phyloP scores from a whole-genome alignment of 1,284 basidiomycete species.

The Bjerkandera adusta region DNA sequence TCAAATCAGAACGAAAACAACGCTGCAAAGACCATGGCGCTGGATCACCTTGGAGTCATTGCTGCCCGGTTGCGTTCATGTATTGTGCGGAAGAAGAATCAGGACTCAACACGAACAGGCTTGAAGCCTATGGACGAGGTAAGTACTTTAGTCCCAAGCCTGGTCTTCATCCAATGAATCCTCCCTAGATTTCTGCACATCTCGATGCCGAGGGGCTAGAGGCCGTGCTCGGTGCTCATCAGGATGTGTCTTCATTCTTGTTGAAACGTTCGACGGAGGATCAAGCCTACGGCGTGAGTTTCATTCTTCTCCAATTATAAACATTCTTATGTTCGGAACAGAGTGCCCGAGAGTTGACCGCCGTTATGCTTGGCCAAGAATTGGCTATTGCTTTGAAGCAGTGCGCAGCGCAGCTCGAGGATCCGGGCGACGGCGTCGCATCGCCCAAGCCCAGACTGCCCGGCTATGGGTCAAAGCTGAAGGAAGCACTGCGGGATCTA shows the following conservation, averaged over 20 bases:
- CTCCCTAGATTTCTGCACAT: slow-evolving; percentile 52
- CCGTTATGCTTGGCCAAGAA: slow-evolving; percentile 74
- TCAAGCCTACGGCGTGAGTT: slow-evolving; percentile 70
- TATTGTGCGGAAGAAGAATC: slow-evolving; percentile 41
- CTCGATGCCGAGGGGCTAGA: slow-evolving; percentile 53
- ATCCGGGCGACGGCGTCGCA: slow-evolving; percentile 28
- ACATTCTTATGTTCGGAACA: slow-evolving; percentile 28
- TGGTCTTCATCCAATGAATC: not conserved
- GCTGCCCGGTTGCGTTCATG: slow-evolving; percentile 76
- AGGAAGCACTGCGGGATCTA: slow-evolving; percentile 56
- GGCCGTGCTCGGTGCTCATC: slow-evolving; percentile 57
- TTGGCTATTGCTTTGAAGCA: slow-evolving; percentile 60
- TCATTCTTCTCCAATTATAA: not conserved
- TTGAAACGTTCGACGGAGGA: slow-evolving; percentile 70
- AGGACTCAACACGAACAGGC: slow-evolving; percentile 20
- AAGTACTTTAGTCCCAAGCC: slow-evolving; percentile 11
- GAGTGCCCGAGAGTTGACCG: slow-evolving; percentile 77
- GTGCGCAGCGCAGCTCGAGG: slow-evolving; percentile 44
- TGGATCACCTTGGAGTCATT: slow-evolving; percentile 93
- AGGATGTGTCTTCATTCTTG: slow-evolving; percentile 62
- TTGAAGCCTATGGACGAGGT: slow-evolving; percentile 71
- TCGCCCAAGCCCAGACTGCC: slow-evolving; percentile 34
- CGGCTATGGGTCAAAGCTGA: slow-evolving; percentile 53
- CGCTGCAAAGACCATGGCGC: slow-evolving; percentile 81
- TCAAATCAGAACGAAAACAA: slow-evolving; percentile 66